Conservation (phyloP, 352 stramenopile species). For the Globisporangium canariense region DNA sequence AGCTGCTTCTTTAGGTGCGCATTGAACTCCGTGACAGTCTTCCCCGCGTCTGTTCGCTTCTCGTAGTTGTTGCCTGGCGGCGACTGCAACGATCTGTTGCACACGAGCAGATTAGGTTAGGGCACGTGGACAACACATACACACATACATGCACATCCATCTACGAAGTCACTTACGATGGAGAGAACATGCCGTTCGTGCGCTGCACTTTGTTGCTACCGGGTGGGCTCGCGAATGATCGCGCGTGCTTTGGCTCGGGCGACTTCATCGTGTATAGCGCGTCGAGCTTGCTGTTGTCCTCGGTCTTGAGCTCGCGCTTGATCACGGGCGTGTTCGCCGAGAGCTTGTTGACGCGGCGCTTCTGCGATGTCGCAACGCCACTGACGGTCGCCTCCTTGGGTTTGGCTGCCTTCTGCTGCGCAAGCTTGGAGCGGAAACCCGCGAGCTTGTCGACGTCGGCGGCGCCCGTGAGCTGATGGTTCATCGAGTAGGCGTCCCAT, state of each 20-base stretch:
- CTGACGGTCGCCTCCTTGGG: slow-evolving; percentile 27
- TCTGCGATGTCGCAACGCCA: slow-evolving; percentile 33
- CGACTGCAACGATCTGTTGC: slow-evolving; percentile 56
- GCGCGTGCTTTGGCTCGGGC: slow-evolving; percentile 63
- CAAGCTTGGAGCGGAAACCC: slow-evolving; percentile 69
- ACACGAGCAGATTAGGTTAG: neutral
- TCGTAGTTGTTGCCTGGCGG: slow-evolving; percentile 69
- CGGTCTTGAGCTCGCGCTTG: slow-evolving; percentile 60
- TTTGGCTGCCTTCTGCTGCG: slow-evolving; percentile 47
- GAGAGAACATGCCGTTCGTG: slow-evolving; percentile 74
- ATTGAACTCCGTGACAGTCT: slow-evolving; percentile 81
- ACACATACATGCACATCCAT: neutral
- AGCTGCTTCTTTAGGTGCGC: slow-evolving; percentile 61
- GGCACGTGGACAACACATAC: neutral
- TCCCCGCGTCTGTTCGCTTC: slow-evolving; percentile 71
- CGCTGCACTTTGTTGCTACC: slow-evolving; percentile 61
- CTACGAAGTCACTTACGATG: slow-evolving; percentile 28
- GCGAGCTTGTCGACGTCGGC: slow-evolving; percentile 56
- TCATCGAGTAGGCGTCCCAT: slow-evolving; percentile 87
- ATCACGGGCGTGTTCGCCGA: slow-evolving; percentile 45
- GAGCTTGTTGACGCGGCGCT: slow-evolving; percentile 41
- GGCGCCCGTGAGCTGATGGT: slow-evolving; percentile 63
- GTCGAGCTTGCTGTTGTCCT: slow-evolving; percentile 45
- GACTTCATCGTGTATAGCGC: slow-evolving; percentile 74
- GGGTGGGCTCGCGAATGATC: slow-evolving; percentile 53